Conservation (phyloP, 78 protist genomes). For the Diacronema lutheri region DNA sequence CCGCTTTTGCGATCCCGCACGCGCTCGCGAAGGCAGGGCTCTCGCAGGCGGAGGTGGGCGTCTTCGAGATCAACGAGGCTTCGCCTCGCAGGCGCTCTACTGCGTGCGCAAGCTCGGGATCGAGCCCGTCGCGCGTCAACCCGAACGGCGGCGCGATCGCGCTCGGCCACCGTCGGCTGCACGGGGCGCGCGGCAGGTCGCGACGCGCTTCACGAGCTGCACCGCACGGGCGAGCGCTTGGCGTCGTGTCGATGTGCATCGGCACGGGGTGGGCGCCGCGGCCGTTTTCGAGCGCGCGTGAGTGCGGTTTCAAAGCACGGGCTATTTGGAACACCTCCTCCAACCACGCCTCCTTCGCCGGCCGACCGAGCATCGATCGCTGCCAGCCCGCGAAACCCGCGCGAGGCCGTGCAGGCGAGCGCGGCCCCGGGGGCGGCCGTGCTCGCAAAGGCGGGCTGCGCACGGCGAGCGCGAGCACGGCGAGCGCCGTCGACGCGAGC, state of each 20-base stretch:
- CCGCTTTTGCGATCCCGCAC: slow-evolving; percentile 82
- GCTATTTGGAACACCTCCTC: neutral
- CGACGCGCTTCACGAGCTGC: slow-evolving; percentile 20
- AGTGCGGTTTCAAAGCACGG: no score
- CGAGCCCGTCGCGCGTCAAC: neutral
- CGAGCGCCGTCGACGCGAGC: neutral
- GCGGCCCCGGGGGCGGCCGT: neutral
- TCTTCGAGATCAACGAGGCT: slow-evolving; percentile 91
- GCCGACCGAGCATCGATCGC: neutral
- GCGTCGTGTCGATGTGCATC: slow-evolving; percentile 13
- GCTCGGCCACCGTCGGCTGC: slow-evolving; percentile 58
- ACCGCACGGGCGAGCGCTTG: neutral
- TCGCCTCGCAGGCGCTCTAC: slow-evolving; percentile 77
- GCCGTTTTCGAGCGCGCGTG: neutral
- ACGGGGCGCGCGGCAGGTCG: slow-evolving; percentile 54
- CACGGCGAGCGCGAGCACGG: neutral
- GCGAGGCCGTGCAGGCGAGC: neutral
- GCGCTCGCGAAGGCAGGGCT: slow-evolving; percentile 74
- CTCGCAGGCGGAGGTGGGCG: slow-evolving; percentile 70
- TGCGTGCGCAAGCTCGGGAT: slow-evolving; percentile 40
- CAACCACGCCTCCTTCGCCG: neutral
- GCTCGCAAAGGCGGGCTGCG: neutral
- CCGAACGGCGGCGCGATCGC: slow-evolving; percentile 42
- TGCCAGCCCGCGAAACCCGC: no score
- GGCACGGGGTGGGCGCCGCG: slow-evolving; percentile 25